Percentiles rank a stretch among this genome's conserved stretches.
Conservation (phyloP, 2,329 filamentous ascomycete species). For the Trichoderma gracile region DNA sequence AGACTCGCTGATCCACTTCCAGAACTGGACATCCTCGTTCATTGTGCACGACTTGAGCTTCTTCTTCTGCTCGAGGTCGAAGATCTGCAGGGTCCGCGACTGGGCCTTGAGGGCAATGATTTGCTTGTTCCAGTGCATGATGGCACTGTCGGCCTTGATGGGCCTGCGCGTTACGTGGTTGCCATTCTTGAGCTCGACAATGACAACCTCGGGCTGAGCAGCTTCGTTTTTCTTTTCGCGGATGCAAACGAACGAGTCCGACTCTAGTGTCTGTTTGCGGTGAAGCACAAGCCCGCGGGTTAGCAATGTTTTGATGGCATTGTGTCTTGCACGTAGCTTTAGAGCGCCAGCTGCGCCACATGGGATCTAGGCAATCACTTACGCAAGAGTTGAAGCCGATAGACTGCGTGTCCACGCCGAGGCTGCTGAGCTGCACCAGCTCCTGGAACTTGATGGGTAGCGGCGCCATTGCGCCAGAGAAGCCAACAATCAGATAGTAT, state of each 20-base stretch:
- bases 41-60: slow-evolving; percentile 97
- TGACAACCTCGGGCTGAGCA: slow-evolving; percentile 89
- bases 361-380: slow-evolving; percentile 40
- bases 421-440: slow-evolving; percentile 67
- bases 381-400: slow-evolving; percentile 83
- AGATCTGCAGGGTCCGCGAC: slow-evolving; percentile 92
- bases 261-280: slow-evolving; percentile 84
- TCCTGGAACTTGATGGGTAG: slow-evolving; percentile 93
- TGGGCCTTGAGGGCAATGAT: slow-evolving; percentile 97
- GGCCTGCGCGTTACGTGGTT: slow-evolving; percentile 93
- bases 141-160: slow-evolving; percentile 98
- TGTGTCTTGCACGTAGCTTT: neutral
- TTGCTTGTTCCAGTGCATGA: slow-evolving; percentile 97
- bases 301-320: neutral
- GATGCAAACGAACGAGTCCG: slow-evolving; percentile 93
- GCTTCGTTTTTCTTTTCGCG: slow-evolving; percentile 88
- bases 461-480: slow-evolving; percentile 57
- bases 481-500: slow-evolving; percentile 29
- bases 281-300: neutral
- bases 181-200: slow-evolving; percentile 95
- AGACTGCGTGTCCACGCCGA: slow-evolving; percentile 49
- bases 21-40: slow-evolving; percentile 97
- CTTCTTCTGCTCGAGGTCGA: slow-evolving; percentile 87
- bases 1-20: slow-evolving; percentile 96
- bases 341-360: neutral